These are phyloP conservation scores for Tulasnella sp. DNA, from an alignment of 768 basidiomycete genomes.

Conservation along the genomic window DNA sequence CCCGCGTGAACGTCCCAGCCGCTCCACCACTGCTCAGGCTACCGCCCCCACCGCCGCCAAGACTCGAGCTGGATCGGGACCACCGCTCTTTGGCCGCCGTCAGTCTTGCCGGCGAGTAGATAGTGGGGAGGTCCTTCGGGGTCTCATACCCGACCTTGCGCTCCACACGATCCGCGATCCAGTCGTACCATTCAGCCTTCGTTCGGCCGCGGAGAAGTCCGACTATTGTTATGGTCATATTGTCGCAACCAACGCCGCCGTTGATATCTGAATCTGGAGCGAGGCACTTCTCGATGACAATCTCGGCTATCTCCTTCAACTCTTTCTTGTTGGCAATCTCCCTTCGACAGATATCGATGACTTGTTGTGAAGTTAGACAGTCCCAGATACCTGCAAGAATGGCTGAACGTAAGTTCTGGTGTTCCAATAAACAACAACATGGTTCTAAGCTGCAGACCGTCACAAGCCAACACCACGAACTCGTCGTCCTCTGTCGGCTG, in stretches of 20 bases:
- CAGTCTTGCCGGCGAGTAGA: conserved; percentile 53
- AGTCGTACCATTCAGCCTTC: conserved; percentile 85
- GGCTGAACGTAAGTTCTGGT: background rate
- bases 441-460: conserved; percentile 71
- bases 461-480: conserved; percentile 93
- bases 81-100: conserved; percentile 12
- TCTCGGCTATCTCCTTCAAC: conserved; percentile 74
- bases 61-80: background rate
- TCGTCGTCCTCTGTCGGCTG: conserved; percentile 82
- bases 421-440: too few relatives aligned
- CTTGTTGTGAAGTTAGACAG: conserved; percentile 86
- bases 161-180: conserved; percentile 77
- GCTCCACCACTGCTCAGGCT: background rate
- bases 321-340: conserved; percentile 68
- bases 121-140: conserved; percentile 59
- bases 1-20: background rate
- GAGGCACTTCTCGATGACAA: conserved; percentile 84
- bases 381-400: conserved; percentile 86
- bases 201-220: conserved; percentile 79
- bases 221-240: conserved; percentile 93
- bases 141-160: conserved; percentile 65
- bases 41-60: background rate
- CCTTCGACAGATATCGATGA: conserved; percentile 76
- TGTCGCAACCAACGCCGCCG: conserved; percentile 93
- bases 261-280: conserved; percentile 88